phyloP scores from a whole-genome alignment of 352 stramenopile species.

The Phytophthora constricta region DNA sequence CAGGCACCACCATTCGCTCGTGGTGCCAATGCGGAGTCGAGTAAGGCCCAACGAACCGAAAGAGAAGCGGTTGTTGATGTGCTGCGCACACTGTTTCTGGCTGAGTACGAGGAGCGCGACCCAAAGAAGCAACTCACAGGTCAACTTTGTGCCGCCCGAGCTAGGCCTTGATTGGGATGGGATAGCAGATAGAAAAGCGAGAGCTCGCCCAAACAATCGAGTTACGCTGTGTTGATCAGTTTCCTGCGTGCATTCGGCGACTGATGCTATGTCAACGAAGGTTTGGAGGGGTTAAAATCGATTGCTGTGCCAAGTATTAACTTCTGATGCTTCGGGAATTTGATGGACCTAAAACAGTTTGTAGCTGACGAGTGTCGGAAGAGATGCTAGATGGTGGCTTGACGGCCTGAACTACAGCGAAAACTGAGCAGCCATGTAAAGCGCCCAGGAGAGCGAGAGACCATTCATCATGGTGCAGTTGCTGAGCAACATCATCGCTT shows the following conservation, averaged over 20 bases:
- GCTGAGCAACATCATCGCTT: constrained; percentile 61
- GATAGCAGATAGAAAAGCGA: too few species aligned
- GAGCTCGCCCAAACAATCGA: too few species aligned
- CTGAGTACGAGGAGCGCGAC: constrained; percentile 60
- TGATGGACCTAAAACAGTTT: constrained; percentile 27
- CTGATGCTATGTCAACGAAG: too few species aligned
- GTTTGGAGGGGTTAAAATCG: too few species aligned
- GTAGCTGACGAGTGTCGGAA: constrained; percentile 36
- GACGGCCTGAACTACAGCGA: constrained; percentile 20
- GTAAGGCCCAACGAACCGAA: constrained; percentile 18
- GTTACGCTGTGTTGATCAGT: too few species aligned
- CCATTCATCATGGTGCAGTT: constrained; percentile 71
- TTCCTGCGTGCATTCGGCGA: neutral
- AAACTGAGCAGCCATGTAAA: constrained; percentile 66
- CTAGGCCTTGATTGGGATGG: neutral
- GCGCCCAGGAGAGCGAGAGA: constrained; percentile 80
- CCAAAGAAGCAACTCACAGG: constrained; percentile 52
- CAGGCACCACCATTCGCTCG: constrained; percentile 40
- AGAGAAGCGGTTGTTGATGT: constrained; percentile 34
- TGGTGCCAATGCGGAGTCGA: constrained; percentile 8
- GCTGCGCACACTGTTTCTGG: constrained; percentile 46
- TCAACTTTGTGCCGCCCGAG: constrained; percentile 30
- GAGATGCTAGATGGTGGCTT: constrained; percentile 29
- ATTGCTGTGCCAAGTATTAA: too few species aligned
- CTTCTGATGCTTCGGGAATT: too few species aligned